Evolutionary conservation across 208 protist species (phyloP), one percentile per base, ranked within the genome.

Genomic region (Acanthamoeba lenticulata): DNA sequence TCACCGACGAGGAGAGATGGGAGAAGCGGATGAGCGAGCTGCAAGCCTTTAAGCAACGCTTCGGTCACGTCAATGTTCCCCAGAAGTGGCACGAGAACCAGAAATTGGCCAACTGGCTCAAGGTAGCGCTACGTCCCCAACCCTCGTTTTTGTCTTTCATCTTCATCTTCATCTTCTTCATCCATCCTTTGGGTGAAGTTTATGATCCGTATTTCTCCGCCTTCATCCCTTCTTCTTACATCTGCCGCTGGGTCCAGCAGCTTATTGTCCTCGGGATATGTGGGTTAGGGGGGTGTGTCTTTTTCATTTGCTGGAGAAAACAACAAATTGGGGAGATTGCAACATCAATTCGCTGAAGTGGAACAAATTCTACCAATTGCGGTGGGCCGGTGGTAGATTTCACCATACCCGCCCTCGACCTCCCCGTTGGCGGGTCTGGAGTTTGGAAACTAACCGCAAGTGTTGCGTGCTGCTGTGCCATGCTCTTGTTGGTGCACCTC

Each of bases 61-160:
- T 91, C 38, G 85, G 85, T 4, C 85, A 91, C 85, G 57, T 69
- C 49, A 91, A 91, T 49, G 85, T 91, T 62, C 85, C 85, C n/a
- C 85, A 91, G 38, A 91, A 91, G 85, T 91, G 57, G 55, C 15
- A 67, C 29, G 85, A 91, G 49, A 91, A 91, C 52, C 47, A 69
- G 45, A 91, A 91, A 32, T 49, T 91, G 19, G 85, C 85, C n/a
- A 91, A 91, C 52, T 91, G 85, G 85, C 74, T 85, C 36, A 85
- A 85, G 74, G 74, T 85, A 83, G n/a, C n/a, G n/a, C n/a, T n/a
- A n/a, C n/a, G n/a, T n/a, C n/a, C n/a, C n/a, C n/a, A n/a, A n/a
- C n/a, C n/a, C n/a, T n/a, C n/a, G n/a, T n/a, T 47, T 81, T 29
- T 15, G 19, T 13, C 34, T 81, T 47, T 45, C 7, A 1, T 27